Percentiles rank a stretch among this genome's conserved stretches.
phyloP scores from a whole-genome alignment of 2,329 filamentous ascomycete species.

The Pseudogymnoascus sp. region DNA sequence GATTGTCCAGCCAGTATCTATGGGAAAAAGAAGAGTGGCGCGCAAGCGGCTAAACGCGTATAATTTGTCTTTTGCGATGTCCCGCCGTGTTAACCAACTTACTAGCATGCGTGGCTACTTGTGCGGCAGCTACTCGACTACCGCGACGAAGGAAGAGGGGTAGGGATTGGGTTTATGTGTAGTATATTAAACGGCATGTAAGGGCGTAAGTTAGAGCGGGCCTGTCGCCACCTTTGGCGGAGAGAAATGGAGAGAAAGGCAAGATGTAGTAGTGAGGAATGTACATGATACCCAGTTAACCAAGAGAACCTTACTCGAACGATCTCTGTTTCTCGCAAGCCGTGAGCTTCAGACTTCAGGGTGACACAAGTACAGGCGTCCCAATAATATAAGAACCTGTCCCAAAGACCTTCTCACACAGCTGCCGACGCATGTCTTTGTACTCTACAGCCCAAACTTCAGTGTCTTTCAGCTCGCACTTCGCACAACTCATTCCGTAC shows the following conservation, averaged over 20 bases:
- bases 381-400: neutral
- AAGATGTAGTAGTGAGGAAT: constrained; percentile 4
- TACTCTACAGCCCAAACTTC: neutral
- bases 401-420: neutral
- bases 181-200: constrained; percentile 7
- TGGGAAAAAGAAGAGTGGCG: neutral
- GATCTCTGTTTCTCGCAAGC: neutral
- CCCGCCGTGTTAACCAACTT: neutral
- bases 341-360: neutral
- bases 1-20: neutral
- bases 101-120: neutral
- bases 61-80: neutral
- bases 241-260: neutral
- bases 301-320: neutral
- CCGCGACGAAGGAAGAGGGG: neutral
- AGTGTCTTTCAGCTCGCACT: neutral
- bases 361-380: neutral
- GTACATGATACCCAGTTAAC: constrained; percentile 9
- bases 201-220: constrained; percentile 1
- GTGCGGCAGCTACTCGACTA: neutral
- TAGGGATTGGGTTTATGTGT: neutral
- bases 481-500: neutral
- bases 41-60: neutral
- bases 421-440: neutral
- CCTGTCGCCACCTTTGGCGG: neutral